Evolutionary conservation across 345 rosid species (phyloP).

Genomic region (Raphanus raphanistrum): DNA sequence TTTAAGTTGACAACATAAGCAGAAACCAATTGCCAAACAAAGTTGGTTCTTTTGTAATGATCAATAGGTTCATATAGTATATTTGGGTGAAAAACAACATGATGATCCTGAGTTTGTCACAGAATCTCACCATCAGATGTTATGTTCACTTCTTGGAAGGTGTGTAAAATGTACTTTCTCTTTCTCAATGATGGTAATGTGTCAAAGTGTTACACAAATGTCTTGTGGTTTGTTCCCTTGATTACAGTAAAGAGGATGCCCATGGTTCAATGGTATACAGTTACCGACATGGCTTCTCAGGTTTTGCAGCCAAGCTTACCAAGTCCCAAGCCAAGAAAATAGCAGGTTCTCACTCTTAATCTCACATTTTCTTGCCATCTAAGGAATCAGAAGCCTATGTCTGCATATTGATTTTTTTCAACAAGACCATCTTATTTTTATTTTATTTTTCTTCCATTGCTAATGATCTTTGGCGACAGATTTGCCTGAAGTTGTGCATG

Average conservation of each 20-base stretch:
- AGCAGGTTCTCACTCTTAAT: not conserved
- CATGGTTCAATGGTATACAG: not conserved
- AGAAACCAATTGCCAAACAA: not conserved
- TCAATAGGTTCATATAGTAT: not conserved
- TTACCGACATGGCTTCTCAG: not conserved
- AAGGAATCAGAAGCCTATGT: not conserved
- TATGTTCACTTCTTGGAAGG: not conserved
- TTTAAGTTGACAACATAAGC: not conserved
- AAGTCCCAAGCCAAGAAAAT: not conserved
- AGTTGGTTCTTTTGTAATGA: not conserved
- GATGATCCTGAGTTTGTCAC: not conserved
- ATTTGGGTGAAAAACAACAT: not conserved
- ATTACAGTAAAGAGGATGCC: not conserved
- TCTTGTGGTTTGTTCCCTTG: not conserved
- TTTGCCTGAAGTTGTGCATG: not conserved
- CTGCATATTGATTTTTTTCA: not conserved
- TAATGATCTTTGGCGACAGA: not conserved
- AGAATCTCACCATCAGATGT: not conserved
- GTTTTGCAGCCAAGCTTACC: not conserved
- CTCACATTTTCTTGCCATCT: not conserved
- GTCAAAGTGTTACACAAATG: not conserved
- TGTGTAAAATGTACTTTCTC: not conserved
- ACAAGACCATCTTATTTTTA: not conserved
- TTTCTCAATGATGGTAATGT: not conserved
- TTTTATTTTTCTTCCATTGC: not conserved